Base-by-base conservation (phyloP, 108 stramenopile species). In the Nitzschia putrida region DNA sequence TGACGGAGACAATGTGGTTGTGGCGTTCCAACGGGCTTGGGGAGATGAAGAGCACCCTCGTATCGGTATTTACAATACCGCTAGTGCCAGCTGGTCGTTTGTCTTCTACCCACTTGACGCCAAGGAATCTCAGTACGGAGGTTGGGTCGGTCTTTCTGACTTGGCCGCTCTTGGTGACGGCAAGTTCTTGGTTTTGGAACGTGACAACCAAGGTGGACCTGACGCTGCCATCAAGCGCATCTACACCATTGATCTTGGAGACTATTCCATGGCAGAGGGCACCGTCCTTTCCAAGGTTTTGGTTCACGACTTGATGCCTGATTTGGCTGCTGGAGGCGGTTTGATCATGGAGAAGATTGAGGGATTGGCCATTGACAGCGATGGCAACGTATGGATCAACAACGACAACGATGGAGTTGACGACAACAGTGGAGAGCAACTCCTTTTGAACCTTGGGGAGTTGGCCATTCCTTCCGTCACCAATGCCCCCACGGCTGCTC, bases 331-430 rank as follows among this genome's bases (percentile, higher is more conserved):
- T 41, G 4, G 56, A 45, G 4, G 70, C 59, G n/a, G 86, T 76
- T 10, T 34, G 45, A 39, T 58, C 73, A 41, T 71, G 10, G 90
- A 88, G 60, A 88, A 91, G 57, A n/a, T 87, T 52, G 90, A 92
- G 51, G 88, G 88, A 12, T 51, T 88, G 44, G 74, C 88, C 26
- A 66, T 80, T 3, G 71, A 73, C n/a, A 29, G 26, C 3, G 26
- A 73, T 38, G 86, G 86, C 21, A 23, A 64, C 25, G 49, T 86
- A 16, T 92, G 74, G 72, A 59, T 92, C 67, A 76, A 69, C 69
- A 86, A 72, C 22, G 88, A 92, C 67, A 92, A 92, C 43, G 90
- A 92, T 67, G 90, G 90, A 11, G 77, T 86, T 34, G 84, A 87
- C 55, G 86, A 87, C 43, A 77, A 76, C 64, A 80, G 64, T 59